These are phyloP conservation scores for Malus asiatica DNA, from an alignment of 306 rosid species.

Conservation along the genomic window DNA sequence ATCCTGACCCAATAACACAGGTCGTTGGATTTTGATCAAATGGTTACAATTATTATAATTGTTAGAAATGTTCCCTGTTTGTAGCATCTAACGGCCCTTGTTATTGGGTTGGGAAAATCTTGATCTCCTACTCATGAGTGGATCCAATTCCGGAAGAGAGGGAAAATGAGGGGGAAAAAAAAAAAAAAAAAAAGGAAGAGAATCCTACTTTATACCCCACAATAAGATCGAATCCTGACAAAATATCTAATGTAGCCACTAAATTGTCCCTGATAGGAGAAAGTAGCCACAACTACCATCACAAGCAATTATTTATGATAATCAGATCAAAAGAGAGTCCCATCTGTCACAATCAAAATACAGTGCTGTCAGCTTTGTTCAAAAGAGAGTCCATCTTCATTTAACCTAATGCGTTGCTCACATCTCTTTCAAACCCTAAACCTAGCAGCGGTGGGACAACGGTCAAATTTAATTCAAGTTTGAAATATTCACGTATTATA, in stretches of 20 bases:
- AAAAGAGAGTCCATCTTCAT: neutral
- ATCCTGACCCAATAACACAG: no score
- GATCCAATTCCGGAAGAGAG: no score
- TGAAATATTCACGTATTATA: neutral
- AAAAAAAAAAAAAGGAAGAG: no score
- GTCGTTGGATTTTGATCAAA: no score
- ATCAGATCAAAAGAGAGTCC: neutral
- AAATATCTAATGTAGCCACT: neutral
- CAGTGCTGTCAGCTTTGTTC: neutral
- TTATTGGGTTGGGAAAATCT: no score
- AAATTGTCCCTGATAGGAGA: neutral
- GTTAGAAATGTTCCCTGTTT: no score
- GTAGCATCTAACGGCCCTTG: no score
- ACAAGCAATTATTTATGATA: neutral
- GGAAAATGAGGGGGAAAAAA: no score
- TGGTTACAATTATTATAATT: no score
- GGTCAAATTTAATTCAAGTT: neutral
- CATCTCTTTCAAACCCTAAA: neutral
- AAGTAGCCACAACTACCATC: neutral
- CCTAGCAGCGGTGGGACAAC: neutral
- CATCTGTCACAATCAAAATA: conserved; percentile 1
- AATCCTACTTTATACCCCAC: neutral
- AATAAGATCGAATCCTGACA: neutral
- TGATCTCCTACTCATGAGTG: no score
- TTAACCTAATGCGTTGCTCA: neutral